These are phyloP conservation scores for Leccinum variicolor DNA, from an alignment of 768 basidiomycete genomes.

Conservation along the genomic window DNA sequence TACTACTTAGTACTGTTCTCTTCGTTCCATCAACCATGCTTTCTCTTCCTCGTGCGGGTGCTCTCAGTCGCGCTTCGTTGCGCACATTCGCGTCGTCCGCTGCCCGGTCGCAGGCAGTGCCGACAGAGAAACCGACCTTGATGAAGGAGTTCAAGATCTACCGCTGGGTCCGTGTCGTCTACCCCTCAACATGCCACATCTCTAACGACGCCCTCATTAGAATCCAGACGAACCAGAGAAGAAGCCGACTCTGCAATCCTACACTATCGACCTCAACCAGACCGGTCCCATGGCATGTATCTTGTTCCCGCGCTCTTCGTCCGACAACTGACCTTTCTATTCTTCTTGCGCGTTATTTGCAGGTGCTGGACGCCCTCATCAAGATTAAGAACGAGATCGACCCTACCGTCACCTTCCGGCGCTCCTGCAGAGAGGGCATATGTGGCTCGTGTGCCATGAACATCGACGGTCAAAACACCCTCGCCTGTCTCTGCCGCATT, in stretches of 20 bases:
- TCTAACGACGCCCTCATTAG: constrained; percentile 32
- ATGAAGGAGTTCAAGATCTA: constrained; percentile 98
- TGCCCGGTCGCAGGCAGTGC: constrained; percentile 36
- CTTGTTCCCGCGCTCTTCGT: not conserved
- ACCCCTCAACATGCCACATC: not conserved
- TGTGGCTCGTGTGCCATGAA: constrained; percentile 99
- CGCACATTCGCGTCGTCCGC: constrained; percentile 35
- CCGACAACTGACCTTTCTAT: not conserved
- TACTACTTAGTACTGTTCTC: not conserved
- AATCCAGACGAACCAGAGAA: constrained; percentile 93
- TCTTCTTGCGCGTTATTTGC: not conserved
- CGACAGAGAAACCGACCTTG: constrained; percentile 62
- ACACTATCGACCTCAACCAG: constrained; percentile 89
- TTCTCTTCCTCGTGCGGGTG: constrained; percentile 6
- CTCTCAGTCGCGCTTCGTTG: constrained; percentile 6
- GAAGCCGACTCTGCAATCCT: constrained; percentile 89
- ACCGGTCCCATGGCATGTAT: constrained; percentile 86
- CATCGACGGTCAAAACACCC: constrained; percentile 96
- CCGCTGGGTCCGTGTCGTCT: constrained; percentile 68
- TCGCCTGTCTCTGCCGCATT: constrained; percentile 95
- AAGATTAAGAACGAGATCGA: constrained; percentile 99
- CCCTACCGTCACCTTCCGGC: constrained; percentile 93
- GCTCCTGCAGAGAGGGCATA: constrained; percentile 92
- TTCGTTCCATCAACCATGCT: constrained; percentile 8
- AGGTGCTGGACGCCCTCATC: constrained; percentile 90